Evolutionary conservation across 257 asterid genomes (phyloP), one percentile per base, ranked within the genome.

Genomic region (Penstemon newberryi): DNA sequence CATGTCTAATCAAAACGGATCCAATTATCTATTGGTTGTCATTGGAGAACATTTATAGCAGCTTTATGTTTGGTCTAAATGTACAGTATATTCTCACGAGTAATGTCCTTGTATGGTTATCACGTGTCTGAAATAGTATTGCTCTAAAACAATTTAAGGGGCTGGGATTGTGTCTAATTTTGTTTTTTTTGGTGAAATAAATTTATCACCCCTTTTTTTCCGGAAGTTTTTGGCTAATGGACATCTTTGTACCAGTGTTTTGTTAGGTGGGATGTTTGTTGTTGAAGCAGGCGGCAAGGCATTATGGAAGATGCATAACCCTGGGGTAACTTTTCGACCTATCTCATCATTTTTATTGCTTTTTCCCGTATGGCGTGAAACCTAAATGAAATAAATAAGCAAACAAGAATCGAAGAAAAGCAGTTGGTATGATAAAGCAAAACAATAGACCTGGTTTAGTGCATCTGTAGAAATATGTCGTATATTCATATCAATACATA

Each of bases 261-360:
- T 89, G 85, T 50, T 86, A 81, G 93, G 95, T 62, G 95, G 90
- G 72, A 64, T 78, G 11, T 79, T 45, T 70, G 42, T 72, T 8
- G 40, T 92, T 53, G 92, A 89, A 66, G 82, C 86, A 1, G 76
- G 88, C 36, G 85, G 89, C 80, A 70, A 76, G 76, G 83, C 96
- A 7, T 79, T 92, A 8, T 89, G 98, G 96, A 75, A 83, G 65
- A 78, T 69, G 85, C 87, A 60, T 53, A 92, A 92, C 72, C 66
- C 88, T 18, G 98, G 97, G 86, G 96, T 92, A 87, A 67, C 82
- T 38, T 38, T 2, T 56, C 69, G 2, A 3, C 40, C 38, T 63
- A 38, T 47, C 40, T 61, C 36, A 55, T 65, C 67, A 44, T 50
- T 40, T 6, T n/a, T 33, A 19, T 8, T 42, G 15, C 33, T 1